Evolutionary conservation across 2,329 filamentous ascomycete genomes (phyloP), one percentile per base, ranked within the genome.

Genomic region (Fusarium clavum): DNA sequence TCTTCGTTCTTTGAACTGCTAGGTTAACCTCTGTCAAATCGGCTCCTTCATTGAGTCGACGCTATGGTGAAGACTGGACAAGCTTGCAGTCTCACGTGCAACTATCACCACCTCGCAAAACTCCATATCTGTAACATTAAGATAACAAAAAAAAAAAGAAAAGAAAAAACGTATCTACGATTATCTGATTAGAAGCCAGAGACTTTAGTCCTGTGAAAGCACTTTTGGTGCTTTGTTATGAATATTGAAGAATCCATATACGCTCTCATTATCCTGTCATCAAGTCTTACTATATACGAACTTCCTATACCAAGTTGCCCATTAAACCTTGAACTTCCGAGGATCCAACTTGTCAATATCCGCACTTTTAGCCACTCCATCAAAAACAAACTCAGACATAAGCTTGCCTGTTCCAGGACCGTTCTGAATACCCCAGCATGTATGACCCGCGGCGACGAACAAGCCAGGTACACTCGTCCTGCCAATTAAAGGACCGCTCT

Each of bases 341-440:
- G 92, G 93, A 78, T 94, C 90, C 69, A 95, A 78, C 40, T 84
- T 86, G 3, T 83, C 82, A 30, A 94, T 85, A 67, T 90, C 85
- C 7, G 92, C 91, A 72, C 91, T 94, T 75, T 80, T 90, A 2
- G 91, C 87, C 64, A 83, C 80, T 1, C 92, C 92, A 57, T 94
- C 92, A 74, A 94, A 89, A 4, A 96, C 82, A 80, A 92, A 89
- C 79, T 95, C 92, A 40, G 91, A 91, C 83, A 96, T 91, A 41
- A 95, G 79, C 80, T 91, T 93, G 6, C 93, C 93, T 10, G 95
- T 98, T 2, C 87, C 96, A 2, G 95, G 94, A 1, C 90, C 94
- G 81, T 99, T 98, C 82, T 98, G 95, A 24, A 99, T 97, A 0
- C 96, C 96, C 96, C 96, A 99, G 82, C 95, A 98, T 3, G 94